Evolutionary conservation across 1,139 yeast species (phyloP).

Genomic region (Saccharomyces hybrid): DNA sequence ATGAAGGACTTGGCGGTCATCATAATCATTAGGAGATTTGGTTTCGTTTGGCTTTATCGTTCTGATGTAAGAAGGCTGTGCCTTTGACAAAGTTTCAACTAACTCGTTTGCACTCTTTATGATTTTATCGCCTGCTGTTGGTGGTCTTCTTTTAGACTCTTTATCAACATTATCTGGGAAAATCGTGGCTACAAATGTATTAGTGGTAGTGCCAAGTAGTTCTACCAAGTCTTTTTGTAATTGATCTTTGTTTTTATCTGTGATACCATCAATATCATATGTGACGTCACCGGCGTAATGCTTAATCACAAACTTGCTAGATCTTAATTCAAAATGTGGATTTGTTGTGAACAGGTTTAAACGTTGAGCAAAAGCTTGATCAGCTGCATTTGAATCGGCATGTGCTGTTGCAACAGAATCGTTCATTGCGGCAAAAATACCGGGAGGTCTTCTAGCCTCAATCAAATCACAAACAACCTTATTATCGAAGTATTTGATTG

Average conservation of each 20-base stretch:
- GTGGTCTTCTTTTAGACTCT: constrained; percentile 77
- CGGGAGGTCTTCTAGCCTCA: constrained; percentile 93
- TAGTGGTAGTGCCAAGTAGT: constrained; percentile 63
- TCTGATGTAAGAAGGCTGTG: constrained; percentile 93
- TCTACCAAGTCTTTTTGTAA: constrained; percentile 83
- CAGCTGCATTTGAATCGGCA: constrained; percentile 96
- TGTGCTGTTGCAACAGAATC: constrained; percentile 98
- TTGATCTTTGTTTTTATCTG: constrained; percentile 95
- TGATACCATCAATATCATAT: constrained; percentile 84
- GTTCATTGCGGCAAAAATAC: constrained; percentile 91
- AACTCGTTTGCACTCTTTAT: constrained; percentile 84
- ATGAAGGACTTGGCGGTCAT: constrained; percentile 82
- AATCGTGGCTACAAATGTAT: constrained; percentile 54
- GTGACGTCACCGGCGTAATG: constrained; percentile 99
- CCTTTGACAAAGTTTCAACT: constrained; percentile 80
- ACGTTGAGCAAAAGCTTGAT: constrained; percentile 91
- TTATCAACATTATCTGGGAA: constrained; percentile 74
- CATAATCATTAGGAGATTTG: constrained; percentile 88
- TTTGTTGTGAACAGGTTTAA: constrained; percentile 76
- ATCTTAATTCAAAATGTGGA: constrained; percentile 84
- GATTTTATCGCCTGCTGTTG: constrained; percentile 96
- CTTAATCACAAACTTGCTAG: constrained; percentile 80
- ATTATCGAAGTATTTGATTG: constrained; percentile 92
- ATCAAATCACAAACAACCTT: constrained; percentile 95
- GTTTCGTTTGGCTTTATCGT: constrained; percentile 97